A percentile compares a stretch with the other conserved stretches of the same genome.
Conservation (phyloP, 2,329 filamentous ascomycete genomes). For the Domatiomyces globalis region DNA sequence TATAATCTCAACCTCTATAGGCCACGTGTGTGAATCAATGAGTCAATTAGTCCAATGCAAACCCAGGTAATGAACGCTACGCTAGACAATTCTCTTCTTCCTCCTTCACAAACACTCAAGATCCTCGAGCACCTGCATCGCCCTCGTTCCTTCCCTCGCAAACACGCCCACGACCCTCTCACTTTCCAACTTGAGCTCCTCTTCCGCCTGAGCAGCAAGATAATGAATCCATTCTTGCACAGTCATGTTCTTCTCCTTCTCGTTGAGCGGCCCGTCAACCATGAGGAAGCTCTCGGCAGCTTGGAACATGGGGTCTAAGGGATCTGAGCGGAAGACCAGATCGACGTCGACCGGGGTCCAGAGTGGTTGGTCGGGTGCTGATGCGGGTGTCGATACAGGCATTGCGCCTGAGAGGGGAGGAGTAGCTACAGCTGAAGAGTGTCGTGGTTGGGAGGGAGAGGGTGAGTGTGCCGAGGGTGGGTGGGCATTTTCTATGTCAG, state of each 20-base stretch:
- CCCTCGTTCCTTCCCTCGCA: slow-evolving; percentile 66
- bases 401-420: slow-evolving; percentile 17
- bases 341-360: slow-evolving; percentile 73
- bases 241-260: slow-evolving; percentile 73
- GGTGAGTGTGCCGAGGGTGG: slow-evolving; percentile 40
- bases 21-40: no score
- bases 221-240: slow-evolving; percentile 84
- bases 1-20: no score
- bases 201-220: slow-evolving; percentile 68
- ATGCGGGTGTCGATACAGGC: slow-evolving; percentile 45
- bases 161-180: slow-evolving; percentile 71
- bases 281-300: slow-evolving; percentile 30
- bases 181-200: slow-evolving; percentile 63
- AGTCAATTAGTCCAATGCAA: not conserved
- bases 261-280: slow-evolving; percentile 47
- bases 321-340: slow-evolving; percentile 40
- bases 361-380: slow-evolving; percentile 33
- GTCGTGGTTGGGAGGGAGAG: no score
- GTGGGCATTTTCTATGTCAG: slow-evolving; percentile 66
- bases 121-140: slow-evolving; percentile 63
- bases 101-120: slow-evolving; percentile 38
- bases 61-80: not conserved
- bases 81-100: not conserved
- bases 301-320: slow-evolving; percentile 23
- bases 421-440: slow-evolving; percentile 29